phyloP scores from a whole-genome alignment of 2,329 filamentous ascomycete genomes.

The Neospermospora avenae region DNA sequence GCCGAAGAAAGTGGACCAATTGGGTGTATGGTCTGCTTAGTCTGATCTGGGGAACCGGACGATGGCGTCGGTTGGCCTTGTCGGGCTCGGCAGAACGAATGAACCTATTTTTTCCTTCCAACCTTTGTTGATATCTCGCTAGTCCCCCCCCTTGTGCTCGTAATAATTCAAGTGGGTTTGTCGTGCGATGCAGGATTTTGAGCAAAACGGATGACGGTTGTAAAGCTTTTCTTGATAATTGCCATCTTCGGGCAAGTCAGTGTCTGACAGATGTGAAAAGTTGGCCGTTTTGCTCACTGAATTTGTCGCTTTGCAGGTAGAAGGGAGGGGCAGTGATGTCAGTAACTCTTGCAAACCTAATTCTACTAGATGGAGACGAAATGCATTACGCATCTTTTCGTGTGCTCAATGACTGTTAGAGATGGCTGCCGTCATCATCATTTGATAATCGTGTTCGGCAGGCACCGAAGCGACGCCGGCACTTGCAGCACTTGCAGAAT shows the following conservation, averaged over 20 bases:
- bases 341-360: neutral
- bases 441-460: neutral
- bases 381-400: neutral
- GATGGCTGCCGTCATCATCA: neutral
- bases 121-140: neutral
- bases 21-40: neutral
- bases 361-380: neutral
- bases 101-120: neutral
- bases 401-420: neutral
- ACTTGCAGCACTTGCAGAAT: neutral
- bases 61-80: neutral
- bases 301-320: neutral
- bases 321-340: neutral
- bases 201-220: neutral
- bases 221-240: neutral
- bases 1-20: slow-evolving; percentile 3
- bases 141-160: neutral
- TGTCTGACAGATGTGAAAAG: neutral
- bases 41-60: slow-evolving; percentile 7
- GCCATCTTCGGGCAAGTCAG: neutral
- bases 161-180: neutral
- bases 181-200: neutral
- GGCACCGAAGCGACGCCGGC: slow-evolving; percentile 4
- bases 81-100: neutral
- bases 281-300: neutral